Evolutionary conservation across 225 moss, liverwort and hornwort species (phyloP).

Genomic region (Marchantia paleacea): DNA sequence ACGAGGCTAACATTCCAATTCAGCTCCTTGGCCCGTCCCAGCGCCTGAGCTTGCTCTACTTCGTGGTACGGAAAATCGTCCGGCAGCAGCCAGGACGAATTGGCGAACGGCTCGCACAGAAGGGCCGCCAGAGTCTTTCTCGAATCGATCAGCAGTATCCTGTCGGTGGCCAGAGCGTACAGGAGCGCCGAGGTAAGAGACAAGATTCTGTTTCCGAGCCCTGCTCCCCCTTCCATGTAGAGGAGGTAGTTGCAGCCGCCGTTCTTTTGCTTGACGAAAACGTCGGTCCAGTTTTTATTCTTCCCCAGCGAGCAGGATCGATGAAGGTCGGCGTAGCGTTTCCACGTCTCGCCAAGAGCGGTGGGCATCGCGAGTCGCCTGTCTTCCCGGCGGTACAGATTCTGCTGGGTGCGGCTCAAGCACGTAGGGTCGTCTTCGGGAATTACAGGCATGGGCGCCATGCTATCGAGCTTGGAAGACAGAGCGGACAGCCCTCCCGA

Average conservation of each 20-base stretch:
- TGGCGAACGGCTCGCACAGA: conserved; percentile 55
- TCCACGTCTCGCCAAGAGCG: conserved; percentile 44
- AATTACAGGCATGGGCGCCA: background rate
- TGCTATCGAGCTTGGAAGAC: background rate
- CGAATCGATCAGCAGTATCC: conserved; percentile 51
- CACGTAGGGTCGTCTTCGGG: conserved; percentile 34
- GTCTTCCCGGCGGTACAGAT: conserved; percentile 38
- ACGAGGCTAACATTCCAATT: conserved; percentile 40
- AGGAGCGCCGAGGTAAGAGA: conserved; percentile 54
- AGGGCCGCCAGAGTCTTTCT: conserved; percentile 33
- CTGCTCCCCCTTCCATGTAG: conserved; percentile 36
- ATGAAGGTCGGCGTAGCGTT: conserved; percentile 50
- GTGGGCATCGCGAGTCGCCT: conserved; percentile 36
- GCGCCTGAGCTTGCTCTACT: conserved; percentile 22
- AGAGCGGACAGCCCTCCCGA: conserved; percentile 18
- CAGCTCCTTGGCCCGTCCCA: conserved; percentile 32
- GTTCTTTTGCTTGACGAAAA: conserved; percentile 33
- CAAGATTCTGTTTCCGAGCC: conserved; percentile 54
- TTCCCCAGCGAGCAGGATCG: conserved; percentile 45
- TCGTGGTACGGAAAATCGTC: conserved; percentile 36
- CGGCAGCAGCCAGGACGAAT: conserved; percentile 56
- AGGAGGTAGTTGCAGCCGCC: conserved; percentile 52
- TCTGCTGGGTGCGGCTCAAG: conserved; percentile 55
- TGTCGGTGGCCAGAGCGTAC: conserved; percentile 55
- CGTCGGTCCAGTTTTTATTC: conserved; percentile 51